A percentile compares a stretch with the other conserved stretches of the same genome.
Evolutionary conservation across 331 rosid species (phyloP).

Genomic region (Arachis monticola): DNA sequence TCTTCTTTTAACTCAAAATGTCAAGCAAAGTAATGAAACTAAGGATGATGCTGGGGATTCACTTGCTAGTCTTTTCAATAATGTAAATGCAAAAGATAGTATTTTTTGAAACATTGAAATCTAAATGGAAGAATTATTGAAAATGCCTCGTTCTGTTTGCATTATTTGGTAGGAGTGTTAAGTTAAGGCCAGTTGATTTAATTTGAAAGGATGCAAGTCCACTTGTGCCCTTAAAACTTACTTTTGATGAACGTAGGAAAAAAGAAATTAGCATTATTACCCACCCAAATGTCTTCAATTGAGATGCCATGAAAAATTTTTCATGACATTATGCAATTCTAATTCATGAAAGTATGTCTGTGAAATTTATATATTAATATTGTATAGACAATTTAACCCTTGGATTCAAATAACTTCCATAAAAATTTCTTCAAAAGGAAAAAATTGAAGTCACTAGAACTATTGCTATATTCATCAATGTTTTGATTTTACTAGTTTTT

Average conservation of each 20-base stretch:
- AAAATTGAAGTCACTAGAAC: background rate
- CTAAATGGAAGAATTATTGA: background rate
- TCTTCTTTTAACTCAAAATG: slow-evolving; percentile 22
- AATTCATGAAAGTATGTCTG: background rate
- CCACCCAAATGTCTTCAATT: background rate
- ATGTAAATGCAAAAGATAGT: slow-evolving; percentile 51
- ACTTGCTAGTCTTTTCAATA: slow-evolving; percentile 53
- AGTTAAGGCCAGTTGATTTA: background rate
- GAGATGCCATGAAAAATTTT: background rate
- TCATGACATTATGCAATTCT: background rate
- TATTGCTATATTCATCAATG: too few species aligned
- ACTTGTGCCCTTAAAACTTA: background rate
- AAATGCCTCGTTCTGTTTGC: background rate
- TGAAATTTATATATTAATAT: background rate
- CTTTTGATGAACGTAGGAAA: background rate
- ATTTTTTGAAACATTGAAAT: slow-evolving; percentile 34
- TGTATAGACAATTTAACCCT: background rate
- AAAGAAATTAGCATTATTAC: background rate
- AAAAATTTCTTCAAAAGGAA: background rate
- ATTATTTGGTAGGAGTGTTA: background rate
- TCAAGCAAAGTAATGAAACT: slow-evolving; percentile 41
- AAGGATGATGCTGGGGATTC: slow-evolving; percentile 45
- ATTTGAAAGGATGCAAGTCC: too few species aligned
- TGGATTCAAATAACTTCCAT: background rate
- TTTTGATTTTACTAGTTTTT: too few species aligned